These are phyloP conservation scores for Kwoniella sp. DNA, from an alignment of 768 basidiomycete species.

Conservation along the genomic window DNA sequence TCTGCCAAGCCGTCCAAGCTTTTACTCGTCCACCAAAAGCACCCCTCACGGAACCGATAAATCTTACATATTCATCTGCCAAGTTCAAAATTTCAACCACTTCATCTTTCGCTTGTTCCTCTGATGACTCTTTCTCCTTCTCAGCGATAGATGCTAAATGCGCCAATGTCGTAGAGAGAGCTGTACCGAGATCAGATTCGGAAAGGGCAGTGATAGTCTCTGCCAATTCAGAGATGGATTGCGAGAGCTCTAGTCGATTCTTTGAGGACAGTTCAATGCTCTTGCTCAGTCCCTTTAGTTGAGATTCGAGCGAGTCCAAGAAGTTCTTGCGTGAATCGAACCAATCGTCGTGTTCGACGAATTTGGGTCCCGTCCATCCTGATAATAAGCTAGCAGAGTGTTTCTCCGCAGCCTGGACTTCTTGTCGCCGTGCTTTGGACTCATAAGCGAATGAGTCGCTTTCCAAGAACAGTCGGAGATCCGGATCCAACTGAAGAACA, in stretches of 20 bases:
- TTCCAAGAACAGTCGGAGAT: conserved; percentile 87
- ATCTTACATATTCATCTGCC: conserved; percentile 89
- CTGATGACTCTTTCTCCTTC: conserved; percentile 73
- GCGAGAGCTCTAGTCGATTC: conserved; percentile 73
- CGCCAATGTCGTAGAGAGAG: conserved; percentile 70
- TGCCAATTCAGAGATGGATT: conserved; percentile 76
- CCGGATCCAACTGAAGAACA: conserved; percentile 80
- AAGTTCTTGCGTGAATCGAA: conserved; percentile 84
- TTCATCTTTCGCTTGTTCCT: conserved; percentile 76
- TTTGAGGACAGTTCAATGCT: conserved; percentile 83
- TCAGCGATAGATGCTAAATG: conserved; percentile 74
- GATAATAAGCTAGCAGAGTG: conserved; percentile 63
- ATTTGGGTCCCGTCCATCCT: conserved; percentile 65
- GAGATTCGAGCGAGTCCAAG: conserved; percentile 85
- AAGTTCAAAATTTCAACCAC: conserved; percentile 77
- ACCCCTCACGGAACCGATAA: conserved; percentile 81
- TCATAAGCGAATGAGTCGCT: conserved; percentile 88
- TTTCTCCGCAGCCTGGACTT: conserved; percentile 81
- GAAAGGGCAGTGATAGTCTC: conserved; percentile 71
- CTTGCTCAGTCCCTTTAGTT: conserved; percentile 81
- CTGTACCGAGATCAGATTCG: conserved; percentile 70
- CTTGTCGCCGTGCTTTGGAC: conserved; percentile 64
- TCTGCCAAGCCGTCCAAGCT: conserved; percentile 77
- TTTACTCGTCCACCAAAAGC: conserved; percentile 87
- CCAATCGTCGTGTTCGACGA: conserved; percentile 63